phyloP scores from a whole-genome alignment of 768 basidiomycete genomes.

The Neoboletus magnificus region DNA sequence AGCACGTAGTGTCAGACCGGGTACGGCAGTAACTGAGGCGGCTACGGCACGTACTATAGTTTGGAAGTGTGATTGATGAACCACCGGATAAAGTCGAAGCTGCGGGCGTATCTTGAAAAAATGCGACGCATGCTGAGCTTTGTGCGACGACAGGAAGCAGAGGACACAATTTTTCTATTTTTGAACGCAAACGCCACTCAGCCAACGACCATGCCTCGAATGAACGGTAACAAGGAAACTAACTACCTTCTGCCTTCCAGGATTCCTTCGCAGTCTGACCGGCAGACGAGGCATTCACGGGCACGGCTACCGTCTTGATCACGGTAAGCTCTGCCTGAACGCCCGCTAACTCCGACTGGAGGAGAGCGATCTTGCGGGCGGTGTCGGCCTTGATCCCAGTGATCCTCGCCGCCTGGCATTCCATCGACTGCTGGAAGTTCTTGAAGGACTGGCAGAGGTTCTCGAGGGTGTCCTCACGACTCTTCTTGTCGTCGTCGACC shows the following conservation, averaged over 20 bases:
- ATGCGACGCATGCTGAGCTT: neutral
- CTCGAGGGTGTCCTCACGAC: neutral
- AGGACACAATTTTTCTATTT: neutral
- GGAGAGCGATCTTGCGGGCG: constrained; percentile 14
- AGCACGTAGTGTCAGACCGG: neutral
- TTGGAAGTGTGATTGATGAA: neutral
- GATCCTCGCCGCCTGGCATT: constrained; percentile 15
- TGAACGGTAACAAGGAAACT: neutral
- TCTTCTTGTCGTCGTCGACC: constrained; percentile 8
- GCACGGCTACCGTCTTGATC: constrained; percentile 2
- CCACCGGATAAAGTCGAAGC: neutral
- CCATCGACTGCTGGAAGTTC: neutral
- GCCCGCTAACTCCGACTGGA: constrained; percentile 12
- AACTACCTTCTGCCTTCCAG: constrained; percentile 3
- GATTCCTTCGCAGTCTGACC: constrained; percentile 7
- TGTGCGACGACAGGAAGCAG: neutral
- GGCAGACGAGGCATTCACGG: neutral
- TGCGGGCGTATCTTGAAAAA: neutral
- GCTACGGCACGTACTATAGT: constrained; percentile 3
- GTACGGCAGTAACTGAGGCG: neutral
- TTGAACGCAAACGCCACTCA: neutral
- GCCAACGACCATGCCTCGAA: neutral
- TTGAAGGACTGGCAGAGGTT: constrained; percentile 4
- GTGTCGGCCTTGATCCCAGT: constrained; percentile 15
- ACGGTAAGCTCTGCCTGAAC: constrained; percentile 7